Evolutionary conservation across 192 early-diverging fungal species (phyloP).

Genomic region (Rhizoclosmatium sp.): DNA sequence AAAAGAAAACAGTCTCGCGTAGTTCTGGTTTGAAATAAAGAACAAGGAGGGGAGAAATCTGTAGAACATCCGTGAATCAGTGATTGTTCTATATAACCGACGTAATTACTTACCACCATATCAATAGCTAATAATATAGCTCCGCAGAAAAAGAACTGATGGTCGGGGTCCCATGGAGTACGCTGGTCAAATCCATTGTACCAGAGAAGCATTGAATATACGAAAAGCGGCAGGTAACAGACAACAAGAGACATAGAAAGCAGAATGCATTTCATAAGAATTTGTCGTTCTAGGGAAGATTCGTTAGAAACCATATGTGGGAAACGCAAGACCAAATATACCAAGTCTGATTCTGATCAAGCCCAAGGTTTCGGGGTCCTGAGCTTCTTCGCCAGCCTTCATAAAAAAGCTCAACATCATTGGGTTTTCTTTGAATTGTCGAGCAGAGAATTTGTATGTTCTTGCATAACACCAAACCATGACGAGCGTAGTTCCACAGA

Average conservation of each 20-base stretch:
- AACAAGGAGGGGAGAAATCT: background rate
- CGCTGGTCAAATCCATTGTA: background rate
- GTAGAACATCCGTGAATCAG: too few species aligned
- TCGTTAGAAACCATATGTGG: too few species aligned
- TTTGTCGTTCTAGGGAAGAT: background rate
- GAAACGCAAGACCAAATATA: too few species aligned
- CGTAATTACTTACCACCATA: too few species aligned
- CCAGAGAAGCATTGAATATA: background rate
- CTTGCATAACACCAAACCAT: conserved; percentile 7
- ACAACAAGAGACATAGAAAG: background rate
- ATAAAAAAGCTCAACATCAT: conserved; percentile 4
- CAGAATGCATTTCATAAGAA: conserved; percentile 13
- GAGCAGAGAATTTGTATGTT: conserved; percentile 29
- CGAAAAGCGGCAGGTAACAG: conserved; percentile 24
- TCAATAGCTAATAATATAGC: background rate
- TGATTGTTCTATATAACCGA: too few species aligned
- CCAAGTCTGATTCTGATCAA: background rate
- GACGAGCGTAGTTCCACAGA: background rate
- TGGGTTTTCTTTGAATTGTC: conserved; percentile 31
- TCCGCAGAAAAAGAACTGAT: background rate
- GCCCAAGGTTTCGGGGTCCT: background rate
- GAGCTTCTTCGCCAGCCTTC: background rate
- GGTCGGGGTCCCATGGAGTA: background rate
- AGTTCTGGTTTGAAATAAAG: conserved; percentile 6
- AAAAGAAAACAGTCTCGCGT: conserved; percentile 14